These are phyloP conservation scores for Paramecium tetraurelia DNA, from an alignment of 73 alveolate genomes.

Conservation along the genomic window DNA sequence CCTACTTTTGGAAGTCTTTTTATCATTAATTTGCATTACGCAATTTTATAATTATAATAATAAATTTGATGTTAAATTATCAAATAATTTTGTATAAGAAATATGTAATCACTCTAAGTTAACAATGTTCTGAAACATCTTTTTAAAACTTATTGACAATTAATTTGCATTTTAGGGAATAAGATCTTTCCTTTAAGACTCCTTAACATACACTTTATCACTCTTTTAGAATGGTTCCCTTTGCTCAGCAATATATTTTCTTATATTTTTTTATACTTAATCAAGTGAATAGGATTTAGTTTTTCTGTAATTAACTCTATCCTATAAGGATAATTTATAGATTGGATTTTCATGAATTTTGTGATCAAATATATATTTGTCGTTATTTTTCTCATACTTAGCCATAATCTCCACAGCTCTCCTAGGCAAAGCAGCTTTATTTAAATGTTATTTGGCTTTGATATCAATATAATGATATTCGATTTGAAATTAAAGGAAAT, in stretches of 20 bases:
- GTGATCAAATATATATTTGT: not conserved
- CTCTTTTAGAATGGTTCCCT: constrained; percentile 8
- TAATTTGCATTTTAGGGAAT: not conserved
- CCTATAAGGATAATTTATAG: not conserved
- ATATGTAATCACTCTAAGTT: not conserved
- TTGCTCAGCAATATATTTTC: not conserved
- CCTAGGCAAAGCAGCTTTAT: not conserved
- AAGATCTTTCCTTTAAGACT: not conserved
- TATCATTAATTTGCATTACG: not conserved
- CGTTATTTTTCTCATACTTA: not conserved
- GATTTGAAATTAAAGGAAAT: not conserved
- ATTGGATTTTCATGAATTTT: constrained; percentile 23
- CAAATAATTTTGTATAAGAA: not conserved
- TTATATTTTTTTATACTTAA: not conserved
- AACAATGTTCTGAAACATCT: not conserved
- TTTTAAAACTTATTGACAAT: not conserved
- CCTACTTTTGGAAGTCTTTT: not conserved
- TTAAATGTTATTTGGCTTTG: not conserved
- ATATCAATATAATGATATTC: not conserved
- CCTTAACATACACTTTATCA: constrained; percentile 13
- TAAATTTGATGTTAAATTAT: too few species aligned
- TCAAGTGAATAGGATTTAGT: not conserved
- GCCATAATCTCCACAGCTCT: not conserved
- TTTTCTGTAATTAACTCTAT: constrained; percentile 24
- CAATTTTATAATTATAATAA: too few species aligned